Percentiles rank a stretch among this genome's conserved stretches.
phyloP scores from a whole-genome alignment of 805 yeast genomes.

The Spathaspora girioi region DNA sequence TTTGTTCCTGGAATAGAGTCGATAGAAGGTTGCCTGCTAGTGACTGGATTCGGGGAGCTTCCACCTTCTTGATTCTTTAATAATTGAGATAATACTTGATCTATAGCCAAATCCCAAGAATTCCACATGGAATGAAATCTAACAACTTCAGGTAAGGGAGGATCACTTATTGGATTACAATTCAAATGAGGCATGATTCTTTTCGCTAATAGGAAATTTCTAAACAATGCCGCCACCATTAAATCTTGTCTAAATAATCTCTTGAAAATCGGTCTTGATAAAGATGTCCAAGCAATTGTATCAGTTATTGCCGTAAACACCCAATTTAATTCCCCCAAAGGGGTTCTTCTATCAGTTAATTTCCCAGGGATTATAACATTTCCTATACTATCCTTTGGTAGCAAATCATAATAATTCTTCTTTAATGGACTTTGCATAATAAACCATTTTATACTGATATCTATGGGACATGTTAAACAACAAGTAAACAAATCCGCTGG shows the following conservation, averaged over 20 bases:
- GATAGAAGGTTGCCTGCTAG: neutral
- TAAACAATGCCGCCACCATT: slow-evolving; percentile 93
- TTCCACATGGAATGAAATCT: slow-evolving; percentile 94
- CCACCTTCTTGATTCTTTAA: slow-evolving; percentile 29
- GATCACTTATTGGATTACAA: slow-evolving; percentile 93
- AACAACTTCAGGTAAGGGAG: slow-evolving; percentile 79
- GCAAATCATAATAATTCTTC: slow-evolving; percentile 45
- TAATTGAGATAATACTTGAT: slow-evolving; percentile 79
- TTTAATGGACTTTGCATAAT: slow-evolving; percentile 74
- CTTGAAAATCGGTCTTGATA: slow-evolving; percentile 85
- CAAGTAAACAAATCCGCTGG: slow-evolving; percentile 97
- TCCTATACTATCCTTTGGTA: slow-evolving; percentile 47
- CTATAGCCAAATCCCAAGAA: slow-evolving; percentile 96
- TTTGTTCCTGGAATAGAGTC: slow-evolving; percentile 3
- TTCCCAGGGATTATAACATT: slow-evolving; percentile 82
- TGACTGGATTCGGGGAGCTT: neutral
- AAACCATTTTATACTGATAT: slow-evolving; percentile 88
- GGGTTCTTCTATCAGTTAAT: slow-evolving; percentile 88
- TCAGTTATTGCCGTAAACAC: slow-evolving; percentile 97
- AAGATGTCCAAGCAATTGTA: slow-evolving; percentile 94
- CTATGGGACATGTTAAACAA: slow-evolving; percentile 93
- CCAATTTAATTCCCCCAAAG: slow-evolving; percentile 95
- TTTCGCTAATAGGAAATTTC: slow-evolving; percentile 89
- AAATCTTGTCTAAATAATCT: slow-evolving; percentile 89
- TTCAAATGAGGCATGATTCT: slow-evolving; percentile 90